Evolutionary conservation across 805 yeast species (phyloP).

Genomic region (Cyberlindnera suaveolens): DNA sequence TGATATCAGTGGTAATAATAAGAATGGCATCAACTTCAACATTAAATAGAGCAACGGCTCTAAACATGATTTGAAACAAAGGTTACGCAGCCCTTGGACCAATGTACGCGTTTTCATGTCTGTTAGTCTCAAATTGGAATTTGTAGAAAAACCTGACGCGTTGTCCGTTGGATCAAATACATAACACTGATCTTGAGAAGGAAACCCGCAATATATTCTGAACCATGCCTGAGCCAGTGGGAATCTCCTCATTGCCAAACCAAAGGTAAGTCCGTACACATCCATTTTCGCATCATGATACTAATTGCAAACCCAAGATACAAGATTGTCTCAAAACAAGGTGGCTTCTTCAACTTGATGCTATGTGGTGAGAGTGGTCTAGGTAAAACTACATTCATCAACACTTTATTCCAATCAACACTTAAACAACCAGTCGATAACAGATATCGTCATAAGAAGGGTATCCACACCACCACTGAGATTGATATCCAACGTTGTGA

Average conservation of each 20-base stretch:
- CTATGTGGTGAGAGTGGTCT: slow-evolving; percentile 89
- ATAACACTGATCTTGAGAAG: not conserved
- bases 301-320: slow-evolving; percentile 36
- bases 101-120: too few species aligned
- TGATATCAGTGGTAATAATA: too few species aligned
- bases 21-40: too few species aligned
- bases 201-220: too few species aligned
- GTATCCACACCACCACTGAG: slow-evolving; percentile 65
- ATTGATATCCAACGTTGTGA: slow-evolving; percentile 75
- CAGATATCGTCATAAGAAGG: slow-evolving; percentile 43
- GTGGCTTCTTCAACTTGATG: slow-evolving; percentile 75
- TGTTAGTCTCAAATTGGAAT: too few species aligned
- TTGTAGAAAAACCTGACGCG: too few species aligned
- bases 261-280: slow-evolving; percentile 20
- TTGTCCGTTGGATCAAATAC: too few species aligned
- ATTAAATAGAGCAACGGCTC: too few species aligned
- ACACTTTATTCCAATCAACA: slow-evolving; percentile 74
- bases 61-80: too few species aligned
- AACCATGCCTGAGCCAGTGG: slow-evolving; percentile 23
- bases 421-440: slow-evolving; percentile 47
- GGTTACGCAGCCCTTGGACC: too few species aligned
- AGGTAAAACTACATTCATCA: slow-evolving; percentile 88
- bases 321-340: slow-evolving; percentile 68
- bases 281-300: not conserved
- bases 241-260: slow-evolving; percentile 25